Conservation (phyloP, 768 basidiomycete species). For the Serendipita vermifera region DNA sequence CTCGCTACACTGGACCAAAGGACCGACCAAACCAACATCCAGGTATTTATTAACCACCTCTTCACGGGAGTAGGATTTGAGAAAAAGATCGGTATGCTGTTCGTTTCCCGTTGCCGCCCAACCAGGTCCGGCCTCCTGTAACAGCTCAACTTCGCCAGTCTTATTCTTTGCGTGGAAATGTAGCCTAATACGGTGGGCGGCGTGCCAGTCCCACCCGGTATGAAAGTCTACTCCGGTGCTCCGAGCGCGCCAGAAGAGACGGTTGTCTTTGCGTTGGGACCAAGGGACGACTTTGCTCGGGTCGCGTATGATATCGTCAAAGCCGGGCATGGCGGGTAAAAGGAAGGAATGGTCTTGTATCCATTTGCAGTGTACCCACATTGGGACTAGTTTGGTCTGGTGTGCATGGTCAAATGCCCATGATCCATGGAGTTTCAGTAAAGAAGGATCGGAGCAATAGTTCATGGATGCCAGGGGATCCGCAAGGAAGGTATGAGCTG, state of each 20-base stretch:
- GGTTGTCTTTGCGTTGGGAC: neutral
- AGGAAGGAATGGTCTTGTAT: slow-evolving; percentile 2
- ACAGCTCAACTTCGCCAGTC: neutral
- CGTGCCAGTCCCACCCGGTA: neutral
- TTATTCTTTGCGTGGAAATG: slow-evolving; percentile 8
- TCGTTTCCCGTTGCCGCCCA: slow-evolving; percentile 1
- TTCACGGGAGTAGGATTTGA: slow-evolving; percentile 8
- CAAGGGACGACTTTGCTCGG: slow-evolving; percentile 1
- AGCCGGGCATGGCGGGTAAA: neutral
- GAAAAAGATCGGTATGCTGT: neutral
- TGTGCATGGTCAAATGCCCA: neutral
- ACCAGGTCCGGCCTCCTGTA: neutral
- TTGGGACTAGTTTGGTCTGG: slow-evolving; percentile 4
- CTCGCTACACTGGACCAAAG: slow-evolving; percentile 22
- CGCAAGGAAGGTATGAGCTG: slow-evolving; percentile 5
- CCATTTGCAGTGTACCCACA: slow-evolving; percentile 13
- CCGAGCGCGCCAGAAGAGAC: slow-evolving; percentile 9
- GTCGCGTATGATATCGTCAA: neutral
- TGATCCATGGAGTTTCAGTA: neutral
- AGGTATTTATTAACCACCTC: slow-evolving; percentile 21
- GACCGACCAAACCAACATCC: slow-evolving; percentile 23
- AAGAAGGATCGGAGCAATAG: neutral
- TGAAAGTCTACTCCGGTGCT: slow-evolving; percentile 6
- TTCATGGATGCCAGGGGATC: slow-evolving; percentile 6
- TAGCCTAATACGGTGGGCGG: slow-evolving; percentile 8